These are phyloP conservation scores for Lipomyces anomalus DNA, from an alignment of 805 yeast species.

Conservation along the genomic window DNA sequence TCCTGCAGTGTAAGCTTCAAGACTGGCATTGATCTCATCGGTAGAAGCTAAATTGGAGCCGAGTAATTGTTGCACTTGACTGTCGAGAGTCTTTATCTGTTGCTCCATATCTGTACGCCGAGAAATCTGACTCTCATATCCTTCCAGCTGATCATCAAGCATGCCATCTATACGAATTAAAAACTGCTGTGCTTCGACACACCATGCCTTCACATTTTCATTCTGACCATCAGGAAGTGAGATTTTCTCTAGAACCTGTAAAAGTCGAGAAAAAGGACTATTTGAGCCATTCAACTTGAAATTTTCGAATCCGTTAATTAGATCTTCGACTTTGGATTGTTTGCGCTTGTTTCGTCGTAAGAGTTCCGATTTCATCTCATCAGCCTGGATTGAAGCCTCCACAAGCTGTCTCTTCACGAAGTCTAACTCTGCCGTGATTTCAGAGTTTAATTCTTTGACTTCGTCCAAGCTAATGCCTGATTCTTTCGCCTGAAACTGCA, in stretches of 20 bases:
- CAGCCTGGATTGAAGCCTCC: slow-evolving; percentile 9
- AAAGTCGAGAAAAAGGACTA: neutral
- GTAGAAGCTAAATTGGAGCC: neutral
- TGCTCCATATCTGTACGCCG: slow-evolving; percentile 20
- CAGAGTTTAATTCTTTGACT: slow-evolving; percentile 21
- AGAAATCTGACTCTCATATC: slow-evolving; percentile 8
- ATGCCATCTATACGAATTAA: slow-evolving; percentile 10
- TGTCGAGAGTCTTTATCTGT: slow-evolving; percentile 15
- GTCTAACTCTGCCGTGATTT: slow-evolving; percentile 22
- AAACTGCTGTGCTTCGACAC: slow-evolving; percentile 13
- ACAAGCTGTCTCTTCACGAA: slow-evolving; percentile 12
- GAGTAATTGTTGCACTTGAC: neutral
- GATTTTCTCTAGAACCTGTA: neutral
- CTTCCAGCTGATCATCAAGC: slow-evolving; percentile 15
- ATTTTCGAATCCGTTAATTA: slow-evolving; percentile 16
- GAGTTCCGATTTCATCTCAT: slow-evolving; percentile 4
- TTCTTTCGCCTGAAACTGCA: slow-evolving; percentile 19
- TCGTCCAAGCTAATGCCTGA: slow-evolving; percentile 14
- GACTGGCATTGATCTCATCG: neutral
- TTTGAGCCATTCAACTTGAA: slow-evolving; percentile 1
- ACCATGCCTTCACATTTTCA: slow-evolving; percentile 4
- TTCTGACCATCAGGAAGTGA: neutral
- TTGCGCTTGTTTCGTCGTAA: slow-evolving; percentile 15
- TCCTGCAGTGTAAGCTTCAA: slow-evolving; percentile 3
- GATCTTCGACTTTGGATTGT: slow-evolving; percentile 16